Conservation (phyloP, 176 grass and related monocot species). For the Triticum turgidum region DNA sequence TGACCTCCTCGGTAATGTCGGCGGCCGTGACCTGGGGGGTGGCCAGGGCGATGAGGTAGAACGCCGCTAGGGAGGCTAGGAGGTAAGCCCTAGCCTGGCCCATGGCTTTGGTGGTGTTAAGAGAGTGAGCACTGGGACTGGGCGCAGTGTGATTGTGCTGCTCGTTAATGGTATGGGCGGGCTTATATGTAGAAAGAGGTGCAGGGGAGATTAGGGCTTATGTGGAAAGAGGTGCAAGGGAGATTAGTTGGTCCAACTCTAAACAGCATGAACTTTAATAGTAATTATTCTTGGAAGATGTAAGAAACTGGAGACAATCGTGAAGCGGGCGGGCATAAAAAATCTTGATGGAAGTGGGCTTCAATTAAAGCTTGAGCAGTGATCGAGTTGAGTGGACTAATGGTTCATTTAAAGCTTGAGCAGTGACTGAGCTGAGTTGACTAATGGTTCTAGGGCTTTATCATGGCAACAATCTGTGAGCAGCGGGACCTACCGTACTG, state of each 20-base stretch:
- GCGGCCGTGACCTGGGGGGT: conserved; percentile 16
- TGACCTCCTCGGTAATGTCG: conserved; percentile 19
- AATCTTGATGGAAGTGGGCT: conserved; percentile 8
- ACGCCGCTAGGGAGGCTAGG: conserved; percentile 44
- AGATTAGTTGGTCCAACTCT: neutral
- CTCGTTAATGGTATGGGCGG: neutral
- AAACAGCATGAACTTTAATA: neutral
- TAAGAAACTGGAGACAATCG: conserved; percentile 22
- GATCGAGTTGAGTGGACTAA: conserved; percentile 34
- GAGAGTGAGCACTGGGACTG: neutral
- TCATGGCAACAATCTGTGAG: conserved; percentile 10
- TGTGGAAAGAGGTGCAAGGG: too few species aligned
- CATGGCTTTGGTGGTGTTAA: conserved; percentile 40
- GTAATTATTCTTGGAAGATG: conserved; percentile 24
- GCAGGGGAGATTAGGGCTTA: too few species aligned
- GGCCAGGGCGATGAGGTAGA: conserved; percentile 8
- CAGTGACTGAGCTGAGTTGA: conserved; percentile 20
- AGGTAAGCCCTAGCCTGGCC: conserved; percentile 45
- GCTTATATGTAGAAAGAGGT: conserved; percentile 17
- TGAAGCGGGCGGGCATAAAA: neutral
- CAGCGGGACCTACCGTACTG: neutral
- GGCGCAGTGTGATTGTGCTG: neutral
- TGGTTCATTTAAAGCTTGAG: conserved; percentile 33
- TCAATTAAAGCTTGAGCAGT: conserved; percentile 30
- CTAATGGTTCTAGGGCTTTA: conserved; percentile 19